Base-by-base conservation (phyloP, 1,284 basidiomycete species). In the Agaricales sp. region DNA sequence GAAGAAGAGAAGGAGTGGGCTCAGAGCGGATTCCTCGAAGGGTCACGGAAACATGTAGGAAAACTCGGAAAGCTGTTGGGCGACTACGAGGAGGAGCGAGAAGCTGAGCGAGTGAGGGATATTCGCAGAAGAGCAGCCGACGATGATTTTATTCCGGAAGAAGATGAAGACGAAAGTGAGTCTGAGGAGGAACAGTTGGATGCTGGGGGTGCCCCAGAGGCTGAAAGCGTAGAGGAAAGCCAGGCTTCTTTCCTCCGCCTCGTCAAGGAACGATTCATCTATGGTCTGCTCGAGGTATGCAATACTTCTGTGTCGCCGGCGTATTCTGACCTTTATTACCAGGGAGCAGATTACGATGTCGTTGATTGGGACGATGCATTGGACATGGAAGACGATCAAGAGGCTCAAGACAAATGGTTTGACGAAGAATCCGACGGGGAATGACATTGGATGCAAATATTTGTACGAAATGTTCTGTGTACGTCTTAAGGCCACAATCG, bases 331-430 rank as follows among this genome's bases (percentile, higher is more conserved):
- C 38, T 19, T 49, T 16, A 39, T 41, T 50, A 48, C 19, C 57
- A 89, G 86, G 69, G 72, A 11, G 72, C 81, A 24, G 74, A 87
- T 54, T 90, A 90, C 53, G 82, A 86, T 52, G 61, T 62, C 47
- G 74, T 84, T 1, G 87, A 90, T 58, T 90, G 85, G 83, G 76
- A 80, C 58, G 87, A 90, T 49, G 67, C 67, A 46, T 75, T 83
- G 67, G 85, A 86, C 55, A 62, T 55, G 16, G 76, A 78, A 18
- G 68, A 75, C 51, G 80, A 82, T 50, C 64, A 75, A 56, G 79
- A 82, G 41, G 70, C 70, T 6, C 78, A 89, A 61, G 85, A 87
- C 41, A 65, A 70, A 24, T 89, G 87, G 81, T 89, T 88, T 63
- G 79, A 85, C 49, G 78, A 82, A 13, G 80, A 82, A 52, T 80